Conservation (phyloP, 352 stramenopile genomes). For the Lagenidium giganteum region DNA sequence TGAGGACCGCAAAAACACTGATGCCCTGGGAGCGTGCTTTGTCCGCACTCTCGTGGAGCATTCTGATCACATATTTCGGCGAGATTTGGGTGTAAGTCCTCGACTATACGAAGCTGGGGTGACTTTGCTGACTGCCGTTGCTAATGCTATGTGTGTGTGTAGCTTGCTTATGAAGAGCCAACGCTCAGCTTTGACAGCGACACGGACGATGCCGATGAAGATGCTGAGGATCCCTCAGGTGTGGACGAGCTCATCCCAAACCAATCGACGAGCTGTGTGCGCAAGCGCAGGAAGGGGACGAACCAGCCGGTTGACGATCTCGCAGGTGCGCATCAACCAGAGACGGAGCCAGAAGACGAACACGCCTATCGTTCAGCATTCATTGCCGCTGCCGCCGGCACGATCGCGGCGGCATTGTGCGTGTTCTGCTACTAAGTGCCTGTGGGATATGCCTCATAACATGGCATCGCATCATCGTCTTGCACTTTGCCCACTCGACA, state of each 20-base stretch:
- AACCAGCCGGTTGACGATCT: not conserved
- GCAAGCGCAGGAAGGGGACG: too few relatives aligned
- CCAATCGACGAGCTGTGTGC: too few relatives aligned
- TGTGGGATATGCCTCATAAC: too few relatives aligned
- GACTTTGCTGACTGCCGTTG: not conserved
- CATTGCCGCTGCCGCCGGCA: conserved; percentile 51
- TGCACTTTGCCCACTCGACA: too few relatives aligned
- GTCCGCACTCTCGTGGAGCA: conserved; percentile 48
- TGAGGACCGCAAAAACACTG: conserved; percentile 1
- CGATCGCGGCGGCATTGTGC: conserved; percentile 50
- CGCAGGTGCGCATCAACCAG: conserved; percentile 12
- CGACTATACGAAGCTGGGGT: not conserved
- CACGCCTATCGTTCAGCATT: too few relatives aligned
- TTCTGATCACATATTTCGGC: conserved; percentile 68
- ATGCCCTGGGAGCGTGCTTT: conserved; percentile 46
- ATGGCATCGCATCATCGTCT: too few relatives aligned
- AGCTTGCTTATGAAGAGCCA: too few relatives aligned
- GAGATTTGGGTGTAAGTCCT: conserved; percentile 34
- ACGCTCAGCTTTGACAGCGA: conserved; percentile 40
- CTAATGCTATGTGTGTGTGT: not conserved
- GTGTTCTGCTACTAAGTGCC: conserved; percentile 57
- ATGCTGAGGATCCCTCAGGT: conserved; percentile 4
- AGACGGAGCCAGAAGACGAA: too few relatives aligned
- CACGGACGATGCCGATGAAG: conserved; percentile 55
- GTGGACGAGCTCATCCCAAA: too few relatives aligned